Conservation (phyloP, 306 rosid species). For the Sesbania bispinosa region DNA sequence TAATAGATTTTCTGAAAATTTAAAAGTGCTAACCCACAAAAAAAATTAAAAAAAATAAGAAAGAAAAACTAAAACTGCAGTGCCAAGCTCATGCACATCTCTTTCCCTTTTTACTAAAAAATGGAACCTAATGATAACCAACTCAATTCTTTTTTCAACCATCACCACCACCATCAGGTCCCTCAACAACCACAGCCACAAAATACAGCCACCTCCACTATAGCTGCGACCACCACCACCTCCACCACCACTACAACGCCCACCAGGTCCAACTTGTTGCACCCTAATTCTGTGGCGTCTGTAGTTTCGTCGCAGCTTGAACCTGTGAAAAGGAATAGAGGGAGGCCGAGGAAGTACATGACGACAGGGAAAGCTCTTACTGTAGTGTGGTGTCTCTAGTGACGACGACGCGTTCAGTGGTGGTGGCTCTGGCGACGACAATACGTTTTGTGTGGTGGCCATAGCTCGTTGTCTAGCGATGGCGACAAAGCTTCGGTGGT, state of each 20-base stretch:
- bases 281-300: conserved; percentile 72
- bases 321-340: conserved; percentile 77
- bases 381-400: no score
- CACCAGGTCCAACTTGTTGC: conserved; percentile 56
- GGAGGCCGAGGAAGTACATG: conserved; percentile 85
- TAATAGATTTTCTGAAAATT: no score
- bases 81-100: conserved; percentile 16
- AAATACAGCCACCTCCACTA: conserved; percentile 16
- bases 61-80: conserved; percentile 18
- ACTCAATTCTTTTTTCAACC: conserved; percentile 71
- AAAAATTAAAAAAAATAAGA: conserved; percentile 2
- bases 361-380: conserved; percentile 86
- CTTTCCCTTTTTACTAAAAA: conserved; percentile 30
- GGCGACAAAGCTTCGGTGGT: no score
- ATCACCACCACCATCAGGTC: conserved; percentile 31
- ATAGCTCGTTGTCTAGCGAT: no score
- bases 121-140: conserved; percentile 94
- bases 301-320: conserved; percentile 59
- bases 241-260: conserved; percentile 41
- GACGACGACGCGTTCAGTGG: no score
- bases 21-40: no score
- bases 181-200: conserved; percentile 35
- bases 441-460: no score
- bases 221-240: conserved; percentile 21
- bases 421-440: no score